Base-by-base conservation (phyloP, 225 moss, liverwort and hornwort species). In the Bryum argenteum region DNA sequence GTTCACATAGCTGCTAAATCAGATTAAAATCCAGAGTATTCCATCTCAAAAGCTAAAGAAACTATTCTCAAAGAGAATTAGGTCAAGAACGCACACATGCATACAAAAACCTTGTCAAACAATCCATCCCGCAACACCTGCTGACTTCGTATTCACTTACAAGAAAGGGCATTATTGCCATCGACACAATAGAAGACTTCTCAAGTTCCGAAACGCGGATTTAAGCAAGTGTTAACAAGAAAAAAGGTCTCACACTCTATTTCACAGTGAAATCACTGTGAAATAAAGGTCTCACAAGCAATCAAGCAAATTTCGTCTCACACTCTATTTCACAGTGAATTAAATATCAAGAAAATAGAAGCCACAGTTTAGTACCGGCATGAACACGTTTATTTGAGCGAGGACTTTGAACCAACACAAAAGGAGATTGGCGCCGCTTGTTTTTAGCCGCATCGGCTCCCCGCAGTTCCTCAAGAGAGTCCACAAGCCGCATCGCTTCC, bases 401-500 rank as follows among this genome's bases (percentile, higher is more conserved):
- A 22, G 95, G 95, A 58, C 85, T 89, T 74, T 92, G 95, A 23
- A 95, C 92, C 69, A 92, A 66, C 11, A 95, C 89, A 57, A 89
- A 95, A 16, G 92, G 92, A 38, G 95, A 83, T 71, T 78, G 80
- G 45, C 69, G 79, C 77, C 78, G 87, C 44, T 78, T 70, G 50
- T 56, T 70, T 48, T 47, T 39, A 16, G 54, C 39, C 20, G 59
- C 65, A 44, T 77, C 80, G 19, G 26, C 43, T 52, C 88, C 70
- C 59, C 95, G 77, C 21, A 90, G 67, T 58, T 90, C 92, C 61
- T 95, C 89, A 44, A 95, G 78, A 9, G 95, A 92, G 81, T 92
- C 90, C 61, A 87, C 95, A 33, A 95, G 76, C 41, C 92, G 81
- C 79, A 95, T 83, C 50, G 92, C 95, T 70, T 95, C 92, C 78